phyloP scores from a whole-genome alignment of 1,139 yeast species.

The Meyerozyma smithsonii region DNA sequence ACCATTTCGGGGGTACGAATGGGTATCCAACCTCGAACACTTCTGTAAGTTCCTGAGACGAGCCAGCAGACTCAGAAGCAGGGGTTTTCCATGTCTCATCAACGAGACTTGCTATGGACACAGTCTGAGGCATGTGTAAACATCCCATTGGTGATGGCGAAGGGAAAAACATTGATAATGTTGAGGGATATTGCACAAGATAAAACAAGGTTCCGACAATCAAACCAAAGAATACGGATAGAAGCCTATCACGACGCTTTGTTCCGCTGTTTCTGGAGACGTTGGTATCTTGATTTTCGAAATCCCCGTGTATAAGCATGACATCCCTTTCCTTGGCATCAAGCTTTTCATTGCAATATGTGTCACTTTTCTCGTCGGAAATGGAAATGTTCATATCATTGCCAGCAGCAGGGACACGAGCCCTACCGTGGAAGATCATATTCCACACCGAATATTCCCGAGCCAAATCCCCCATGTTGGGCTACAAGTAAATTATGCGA shows the following conservation, averaged over 20 bases:
- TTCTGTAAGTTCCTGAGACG: conserved; percentile 7
- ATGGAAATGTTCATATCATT: background rate
- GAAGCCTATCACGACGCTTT: background rate
- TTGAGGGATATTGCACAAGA: background rate
- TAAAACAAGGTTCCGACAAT: background rate
- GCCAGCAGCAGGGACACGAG: background rate
- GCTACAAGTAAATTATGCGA: background rate
- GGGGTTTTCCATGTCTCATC: conserved; percentile 1
- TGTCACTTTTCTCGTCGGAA: background rate
- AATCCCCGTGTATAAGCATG: background rate
- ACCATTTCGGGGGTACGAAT: conserved; percentile 20
- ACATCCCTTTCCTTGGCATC: background rate
- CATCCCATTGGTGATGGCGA: background rate
- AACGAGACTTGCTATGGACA: background rate
- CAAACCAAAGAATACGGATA: background rate
- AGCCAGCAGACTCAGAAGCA: background rate
- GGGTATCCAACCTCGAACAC: conserved; percentile 29
- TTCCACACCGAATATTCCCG: conserved; percentile 19
- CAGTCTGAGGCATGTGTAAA: conserved; percentile 1
- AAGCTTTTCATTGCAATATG: background rate
- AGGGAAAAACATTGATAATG: background rate
- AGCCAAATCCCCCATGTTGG: conserved; percentile 9
- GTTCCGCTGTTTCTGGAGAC: background rate
- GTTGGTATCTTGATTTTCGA: background rate
- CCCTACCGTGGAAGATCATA: conserved; percentile 15